phyloP scores from a whole-genome alignment of 2,329 filamentous ascomycete species.

The Diaporthe eres region DNA sequence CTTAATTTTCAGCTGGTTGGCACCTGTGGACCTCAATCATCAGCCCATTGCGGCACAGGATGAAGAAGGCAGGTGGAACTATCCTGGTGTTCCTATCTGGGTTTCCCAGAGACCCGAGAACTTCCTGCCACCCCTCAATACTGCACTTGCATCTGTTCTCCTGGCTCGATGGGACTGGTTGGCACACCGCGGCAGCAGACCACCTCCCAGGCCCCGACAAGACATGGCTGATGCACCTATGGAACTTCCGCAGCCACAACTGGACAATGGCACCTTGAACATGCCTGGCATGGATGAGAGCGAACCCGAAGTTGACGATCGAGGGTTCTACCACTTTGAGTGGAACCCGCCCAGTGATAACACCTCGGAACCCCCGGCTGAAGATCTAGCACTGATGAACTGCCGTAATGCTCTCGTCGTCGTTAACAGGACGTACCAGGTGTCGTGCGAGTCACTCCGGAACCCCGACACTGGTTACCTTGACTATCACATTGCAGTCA shows the following conservation, averaged over 20 bases:
- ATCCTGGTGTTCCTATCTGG: slow-evolving; percentile 8
- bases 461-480: neutral
- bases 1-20: neutral
- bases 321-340: neutral
- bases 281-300: neutral
- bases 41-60: neutral
- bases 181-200: neutral
- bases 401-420: neutral
- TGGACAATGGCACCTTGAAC: neutral
- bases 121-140: neutral
- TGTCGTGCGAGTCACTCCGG: neutral
- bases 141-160: neutral
- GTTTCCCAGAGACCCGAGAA: neutral
- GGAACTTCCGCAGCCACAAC: neutral
- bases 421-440: neutral
- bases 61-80: neutral
- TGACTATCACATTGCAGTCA: slow-evolving; percentile 14
- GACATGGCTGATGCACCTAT: neutral
- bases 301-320: neutral
- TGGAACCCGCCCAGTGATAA: neutral
- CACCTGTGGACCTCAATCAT: neutral
- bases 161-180: neutral
- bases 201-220: neutral
- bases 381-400: neutral
- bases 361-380: neutral